These are phyloP conservation scores for Boletus sp. DNA, from an alignment of 768 basidiomycete genomes.

Conservation along the genomic window DNA sequence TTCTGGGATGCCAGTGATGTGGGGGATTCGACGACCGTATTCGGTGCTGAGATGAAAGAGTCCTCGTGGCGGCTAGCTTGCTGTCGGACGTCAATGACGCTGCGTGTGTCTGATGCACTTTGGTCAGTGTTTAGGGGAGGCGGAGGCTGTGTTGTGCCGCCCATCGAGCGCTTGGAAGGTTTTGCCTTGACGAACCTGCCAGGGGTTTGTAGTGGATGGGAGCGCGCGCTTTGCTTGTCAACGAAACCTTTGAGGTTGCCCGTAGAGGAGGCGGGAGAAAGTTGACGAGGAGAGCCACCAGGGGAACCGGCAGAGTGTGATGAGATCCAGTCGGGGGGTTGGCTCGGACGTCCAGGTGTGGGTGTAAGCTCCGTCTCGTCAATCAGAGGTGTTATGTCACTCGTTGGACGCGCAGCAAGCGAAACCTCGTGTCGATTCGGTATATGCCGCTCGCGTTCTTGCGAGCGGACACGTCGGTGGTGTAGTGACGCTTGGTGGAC, in stretches of 20 bases:
- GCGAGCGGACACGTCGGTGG: conserved; percentile 30
- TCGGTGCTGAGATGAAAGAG: not conserved
- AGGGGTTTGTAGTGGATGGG: conserved; percentile 1
- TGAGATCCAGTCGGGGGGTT: conserved; percentile 17
- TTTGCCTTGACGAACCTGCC: conserved; percentile 8
- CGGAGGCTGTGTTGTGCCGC: conserved; percentile 27
- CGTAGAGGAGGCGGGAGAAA: conserved; percentile 32
- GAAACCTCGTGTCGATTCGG: conserved; percentile 33
- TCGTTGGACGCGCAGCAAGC: conserved; percentile 29
- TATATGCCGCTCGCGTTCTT: conserved; percentile 28
- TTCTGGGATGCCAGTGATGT: conserved; percentile 8
- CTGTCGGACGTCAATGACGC: conserved; percentile 9
- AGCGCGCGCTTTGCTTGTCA: conserved; percentile 14
- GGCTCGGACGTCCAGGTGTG: conserved; percentile 14
- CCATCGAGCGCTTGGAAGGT: conserved; percentile 26
- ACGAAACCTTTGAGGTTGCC: conserved; percentile 29
- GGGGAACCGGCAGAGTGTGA: conserved; percentile 11
- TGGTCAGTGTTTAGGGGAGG: conserved; percentile 27
- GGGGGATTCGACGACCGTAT: conserved; percentile 23
- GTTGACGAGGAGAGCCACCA: conserved; percentile 13
- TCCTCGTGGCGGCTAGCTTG: conserved; percentile 24
- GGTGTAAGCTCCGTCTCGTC: conserved; percentile 31
- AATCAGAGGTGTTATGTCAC: conserved; percentile 15
- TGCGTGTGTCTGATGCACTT: conserved; percentile 5
- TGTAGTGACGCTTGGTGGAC: conserved; percentile 15